phyloP scores from a whole-genome alignment of 2,329 filamentous ascomycete genomes.

The Arthrocladium fulminans region DNA sequence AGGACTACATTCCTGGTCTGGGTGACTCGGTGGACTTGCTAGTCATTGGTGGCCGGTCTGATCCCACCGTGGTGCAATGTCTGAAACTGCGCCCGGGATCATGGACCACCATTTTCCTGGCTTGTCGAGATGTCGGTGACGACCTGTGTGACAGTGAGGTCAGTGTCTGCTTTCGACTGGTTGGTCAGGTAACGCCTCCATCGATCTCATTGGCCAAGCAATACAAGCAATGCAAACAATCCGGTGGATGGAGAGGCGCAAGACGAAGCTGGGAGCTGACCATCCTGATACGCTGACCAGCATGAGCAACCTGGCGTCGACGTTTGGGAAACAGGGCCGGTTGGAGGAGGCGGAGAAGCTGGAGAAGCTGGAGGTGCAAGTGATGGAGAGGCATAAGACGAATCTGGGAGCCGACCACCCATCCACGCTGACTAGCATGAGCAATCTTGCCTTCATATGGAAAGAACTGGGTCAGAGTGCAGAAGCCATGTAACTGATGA shows the following conservation, averaged over 20 bases:
- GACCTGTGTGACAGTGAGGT: background rate
- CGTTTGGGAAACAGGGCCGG: conserved; percentile 8
- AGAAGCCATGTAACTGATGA: background rate
- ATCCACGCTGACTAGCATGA: too few species aligned
- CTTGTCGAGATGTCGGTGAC: background rate
- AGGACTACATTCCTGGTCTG: background rate
- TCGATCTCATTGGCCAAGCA: background rate
- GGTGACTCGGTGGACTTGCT: background rate
- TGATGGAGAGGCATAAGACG: too few species aligned
- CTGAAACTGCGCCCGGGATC: background rate
- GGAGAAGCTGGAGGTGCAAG: too few species aligned
- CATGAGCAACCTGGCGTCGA: conserved; percentile 13
- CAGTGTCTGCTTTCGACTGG: background rate
- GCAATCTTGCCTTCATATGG: too few species aligned
- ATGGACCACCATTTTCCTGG: background rate
- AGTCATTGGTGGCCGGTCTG: background rate
- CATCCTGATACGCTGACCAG: conserved; percentile 12
- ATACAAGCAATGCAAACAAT: conserved; percentile 10
- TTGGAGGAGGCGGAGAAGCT: conserved; percentile 18
- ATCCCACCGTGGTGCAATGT: background rate
- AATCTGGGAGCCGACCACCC: too few species aligned
- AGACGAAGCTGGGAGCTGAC: conserved; percentile 3
- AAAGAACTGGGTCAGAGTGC: too few species aligned
- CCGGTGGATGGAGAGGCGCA: conserved; percentile 8
- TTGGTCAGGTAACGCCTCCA: background rate